Conservation (phyloP, 1,284 basidiomycete species). For the Ganoderma resinaceum region DNA sequence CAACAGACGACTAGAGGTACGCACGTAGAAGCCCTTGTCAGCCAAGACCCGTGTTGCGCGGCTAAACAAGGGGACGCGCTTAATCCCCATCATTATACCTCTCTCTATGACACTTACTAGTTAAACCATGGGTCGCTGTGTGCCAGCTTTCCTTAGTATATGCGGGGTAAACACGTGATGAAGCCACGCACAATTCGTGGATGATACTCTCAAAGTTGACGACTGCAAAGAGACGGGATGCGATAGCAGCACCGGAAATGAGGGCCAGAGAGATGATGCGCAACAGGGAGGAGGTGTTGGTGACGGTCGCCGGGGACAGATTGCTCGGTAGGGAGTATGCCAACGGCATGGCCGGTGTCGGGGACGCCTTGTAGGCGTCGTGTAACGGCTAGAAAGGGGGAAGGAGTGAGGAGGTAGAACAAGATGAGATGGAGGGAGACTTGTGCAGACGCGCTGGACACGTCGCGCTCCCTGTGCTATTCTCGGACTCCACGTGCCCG, state of each 20-base stretch:
- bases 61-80: slow-evolving; percentile 48
- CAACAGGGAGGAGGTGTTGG: slow-evolving; percentile 85
- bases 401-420: slow-evolving; percentile 14
- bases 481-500: slow-evolving; percentile 29
- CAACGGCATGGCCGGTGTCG: slow-evolving; percentile 58
- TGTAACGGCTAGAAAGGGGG: slow-evolving; percentile 13
- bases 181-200: slow-evolving; percentile 89
- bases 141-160: slow-evolving; percentile 21
- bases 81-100: not conserved
- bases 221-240: slow-evolving; percentile 96
- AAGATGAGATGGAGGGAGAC: not conserved
- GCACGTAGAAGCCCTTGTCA: slow-evolving; percentile 92
- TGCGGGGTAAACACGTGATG: not conserved
- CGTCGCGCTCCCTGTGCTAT: slow-evolving; percentile 34
- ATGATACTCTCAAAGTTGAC: slow-evolving; percentile 99
- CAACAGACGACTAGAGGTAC: slow-evolving; percentile 39
- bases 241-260: slow-evolving; percentile 93
- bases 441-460: slow-evolving; percentile 31
- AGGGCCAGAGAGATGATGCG: slow-evolving; percentile 87
- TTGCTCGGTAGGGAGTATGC: slow-evolving; percentile 75
- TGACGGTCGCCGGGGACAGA: slow-evolving; percentile 73
- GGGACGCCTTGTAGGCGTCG: slow-evolving; percentile 29
- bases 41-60: slow-evolving; percentile 91
- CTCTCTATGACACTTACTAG: slow-evolving; percentile 67
- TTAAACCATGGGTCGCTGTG: slow-evolving; percentile 97